These are phyloP conservation scores for Lagerstroemia speciosa DNA, from an alignment of 345 rosid species.

Conservation along the genomic window DNA sequence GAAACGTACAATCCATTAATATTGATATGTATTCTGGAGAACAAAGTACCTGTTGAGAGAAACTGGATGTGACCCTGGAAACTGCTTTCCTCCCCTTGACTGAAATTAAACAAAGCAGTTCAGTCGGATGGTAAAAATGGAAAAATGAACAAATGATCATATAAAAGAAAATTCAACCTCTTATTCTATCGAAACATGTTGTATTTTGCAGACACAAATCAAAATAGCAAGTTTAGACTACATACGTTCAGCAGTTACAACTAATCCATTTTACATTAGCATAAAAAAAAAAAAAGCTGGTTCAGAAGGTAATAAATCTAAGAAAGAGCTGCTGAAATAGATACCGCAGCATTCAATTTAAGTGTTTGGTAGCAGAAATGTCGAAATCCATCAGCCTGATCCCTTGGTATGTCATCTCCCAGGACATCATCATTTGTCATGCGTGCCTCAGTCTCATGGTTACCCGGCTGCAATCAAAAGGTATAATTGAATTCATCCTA, in stretches of 20 bases:
- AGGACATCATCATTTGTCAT: slow-evolving; percentile 93
- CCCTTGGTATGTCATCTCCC: slow-evolving; percentile 89
- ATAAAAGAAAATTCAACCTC: neutral
- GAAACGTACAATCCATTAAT: neutral
- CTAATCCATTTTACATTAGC: too few species aligned
- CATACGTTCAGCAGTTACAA: too few species aligned
- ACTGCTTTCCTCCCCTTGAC: slow-evolving; percentile 25
- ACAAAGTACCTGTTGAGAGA: slow-evolving; percentile 27
- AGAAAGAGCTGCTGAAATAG: slow-evolving; percentile 5
- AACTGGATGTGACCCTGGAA: slow-evolving; percentile 40
- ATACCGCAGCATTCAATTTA: slow-evolving; percentile 53
- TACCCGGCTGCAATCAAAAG: slow-evolving; percentile 43
- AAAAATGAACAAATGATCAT: neutral
- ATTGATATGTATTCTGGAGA: neutral
- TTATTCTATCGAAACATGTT: too few species aligned
- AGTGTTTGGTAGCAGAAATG: slow-evolving; percentile 61
- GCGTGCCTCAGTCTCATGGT: slow-evolving; percentile 36
- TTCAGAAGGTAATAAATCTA: neutral
- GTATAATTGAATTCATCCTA: neutral
- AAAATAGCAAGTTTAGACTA: too few species aligned
- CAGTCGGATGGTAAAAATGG: neutral
- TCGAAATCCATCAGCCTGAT: slow-evolving; percentile 55
- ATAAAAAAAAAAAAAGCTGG: neutral
- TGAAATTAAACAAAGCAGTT: slow-evolving; percentile 2
- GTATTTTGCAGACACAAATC: too few species aligned